Conservation (phyloP, 192 early-diverging fungal genomes). For the Coemansia sp. region DNA sequence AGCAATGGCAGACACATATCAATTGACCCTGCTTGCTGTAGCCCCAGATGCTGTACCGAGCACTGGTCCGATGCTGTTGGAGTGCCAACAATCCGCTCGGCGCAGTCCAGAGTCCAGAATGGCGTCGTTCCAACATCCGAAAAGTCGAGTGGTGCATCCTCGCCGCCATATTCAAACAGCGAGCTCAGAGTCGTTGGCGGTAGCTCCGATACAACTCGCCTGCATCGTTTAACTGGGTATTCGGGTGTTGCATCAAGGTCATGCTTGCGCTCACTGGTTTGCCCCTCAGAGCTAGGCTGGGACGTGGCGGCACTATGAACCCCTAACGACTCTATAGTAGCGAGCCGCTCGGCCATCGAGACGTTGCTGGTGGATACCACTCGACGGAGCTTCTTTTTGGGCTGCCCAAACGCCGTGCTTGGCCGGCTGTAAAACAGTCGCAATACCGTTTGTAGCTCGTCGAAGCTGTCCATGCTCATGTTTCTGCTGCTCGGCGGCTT, state of each 20-base stretch:
- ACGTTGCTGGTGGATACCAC: conserved; percentile 42
- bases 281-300: neutral
- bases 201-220: conserved; percentile 49
- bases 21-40: neutral
- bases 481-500: conserved; percentile 56
- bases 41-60: neutral
- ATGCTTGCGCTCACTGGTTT: conserved; percentile 31
- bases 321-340: conserved; percentile 26
- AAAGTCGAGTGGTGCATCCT: neutral
- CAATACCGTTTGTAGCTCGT: conserved; percentile 41
- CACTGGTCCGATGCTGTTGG: neutral
- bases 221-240: conserved; percentile 30
- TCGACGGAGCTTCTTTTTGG: conserved; percentile 39
- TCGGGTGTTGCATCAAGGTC: conserved; percentile 5
- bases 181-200: conserved; percentile 21
- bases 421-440: conserved; percentile 42
- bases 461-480: conserved; percentile 38
- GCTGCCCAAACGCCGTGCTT: conserved; percentile 22
- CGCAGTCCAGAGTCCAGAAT: neutral
- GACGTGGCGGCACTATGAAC: conserved; percentile 10
- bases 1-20: conserved; percentile 4
- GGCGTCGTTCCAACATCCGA: neutral
- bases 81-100: neutral
- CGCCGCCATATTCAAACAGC: neutral
- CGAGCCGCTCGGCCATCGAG: conserved; percentile 4